Base-by-base conservation (phyloP, 176 grass and related monocot species). In the Zizania latifolia region DNA sequence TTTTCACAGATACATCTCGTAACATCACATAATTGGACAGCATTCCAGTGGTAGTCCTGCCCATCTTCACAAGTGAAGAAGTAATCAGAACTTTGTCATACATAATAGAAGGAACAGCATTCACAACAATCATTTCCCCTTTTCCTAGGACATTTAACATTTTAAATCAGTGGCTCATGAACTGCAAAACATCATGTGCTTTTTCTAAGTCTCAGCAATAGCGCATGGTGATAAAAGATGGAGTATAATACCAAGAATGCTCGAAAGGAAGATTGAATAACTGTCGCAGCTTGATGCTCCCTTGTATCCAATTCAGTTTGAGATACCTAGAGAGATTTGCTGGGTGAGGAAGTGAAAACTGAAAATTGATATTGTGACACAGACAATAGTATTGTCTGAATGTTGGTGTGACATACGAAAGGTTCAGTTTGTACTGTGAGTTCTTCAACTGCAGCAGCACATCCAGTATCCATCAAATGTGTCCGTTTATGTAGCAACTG, bases 231-330 rank as follows among this genome's bases (percentile, higher is more conserved):
- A 54, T 19, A 6, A 46, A 62, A 45, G 41, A 15, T 74, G 71
- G 44, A 68, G 36, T 46, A 80, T 48, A 51, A 58, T 89, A 93
- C 90, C 90, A 93, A 61, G 65, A 93, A 89, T 68, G 83, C 87
- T 70, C 90, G 84, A 81, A 87, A 93, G 41, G 84, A 71, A 29
- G 87, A 87, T 33, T 93, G 87, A 85, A 93, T 85, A 83, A 87
- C 75, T 60, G 75, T 75, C 38, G 84, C 87, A 46, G 91, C 84
- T 46, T 71, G 78, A 60, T 90, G 55, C 67, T 93, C 84, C 59
- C 58, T 87, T 23, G 44, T 56, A 57, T 22, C 54, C 58, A 30
- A 62, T 78, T 93, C 75, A 71, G 62, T 62, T 58, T 88, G 82
- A 56, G 43, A 70, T 65, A 65, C 61, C 35, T 74, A 40, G 40